Conservation (phyloP, 306 rosid genomes). For the Acacia confusa region DNA sequence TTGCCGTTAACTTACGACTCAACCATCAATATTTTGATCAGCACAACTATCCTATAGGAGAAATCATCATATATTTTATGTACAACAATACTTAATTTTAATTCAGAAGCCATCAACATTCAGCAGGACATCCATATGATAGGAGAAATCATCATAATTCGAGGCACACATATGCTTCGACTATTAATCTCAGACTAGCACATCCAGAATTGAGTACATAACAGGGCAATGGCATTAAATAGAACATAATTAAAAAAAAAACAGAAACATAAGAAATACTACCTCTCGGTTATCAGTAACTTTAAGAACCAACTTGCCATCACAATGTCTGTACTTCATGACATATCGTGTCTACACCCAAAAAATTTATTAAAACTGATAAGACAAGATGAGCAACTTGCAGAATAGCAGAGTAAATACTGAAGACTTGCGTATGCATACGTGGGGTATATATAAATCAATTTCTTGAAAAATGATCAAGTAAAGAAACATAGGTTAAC, state of each 20-base stretch:
- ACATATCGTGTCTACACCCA: slow-evolving; percentile 62
- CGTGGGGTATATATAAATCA: neutral
- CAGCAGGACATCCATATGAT: neutral
- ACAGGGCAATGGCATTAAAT: neutral
- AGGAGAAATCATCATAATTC: neutral
- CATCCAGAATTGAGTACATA: neutral
- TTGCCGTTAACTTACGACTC: neutral
- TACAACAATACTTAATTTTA: neutral
- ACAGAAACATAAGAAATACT: neutral
- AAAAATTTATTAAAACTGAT: neutral
- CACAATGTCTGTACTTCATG: slow-evolving; percentile 72
- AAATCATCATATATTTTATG: neutral
- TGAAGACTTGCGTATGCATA: neutral
- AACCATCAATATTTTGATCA: neutral
- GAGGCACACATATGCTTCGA: neutral
- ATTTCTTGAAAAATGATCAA: neutral
- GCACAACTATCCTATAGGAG: neutral
- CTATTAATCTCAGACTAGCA: neutral
- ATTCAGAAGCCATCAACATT: neutral
- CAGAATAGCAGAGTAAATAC: neutral
- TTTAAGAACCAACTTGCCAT: slow-evolving; percentile 70
- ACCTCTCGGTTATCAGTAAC: slow-evolving; percentile 69
- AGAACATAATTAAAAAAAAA: neutral
- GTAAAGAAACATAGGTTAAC: neutral
- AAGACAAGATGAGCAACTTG: neutral